These are phyloP conservation scores for Ramaria rubella DNA, from an alignment of 768 basidiomycete species.

Conservation along the genomic window DNA sequence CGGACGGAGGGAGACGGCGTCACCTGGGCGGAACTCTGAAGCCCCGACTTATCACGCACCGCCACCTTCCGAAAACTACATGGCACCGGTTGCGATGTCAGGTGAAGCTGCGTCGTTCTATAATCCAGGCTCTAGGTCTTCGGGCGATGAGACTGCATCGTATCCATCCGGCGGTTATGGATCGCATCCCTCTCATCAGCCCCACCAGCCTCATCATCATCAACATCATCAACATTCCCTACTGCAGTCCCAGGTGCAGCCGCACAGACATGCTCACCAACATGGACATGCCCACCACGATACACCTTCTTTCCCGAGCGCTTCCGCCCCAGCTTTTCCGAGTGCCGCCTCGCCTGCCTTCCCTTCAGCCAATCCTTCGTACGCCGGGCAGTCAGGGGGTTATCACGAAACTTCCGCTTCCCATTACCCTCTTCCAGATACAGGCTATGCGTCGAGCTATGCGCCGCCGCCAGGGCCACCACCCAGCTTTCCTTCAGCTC, in stretches of 20 bases:
- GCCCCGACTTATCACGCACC: conserved; percentile 7
- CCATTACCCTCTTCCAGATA: conserved; percentile 13
- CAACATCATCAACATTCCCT: neutral
- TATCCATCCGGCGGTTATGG: neutral
- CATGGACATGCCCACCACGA: neutral
- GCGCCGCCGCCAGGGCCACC: conserved; percentile 16
- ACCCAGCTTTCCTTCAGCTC: conserved; percentile 9
- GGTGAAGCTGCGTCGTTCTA: conserved; percentile 16
- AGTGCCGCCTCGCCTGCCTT: no score
- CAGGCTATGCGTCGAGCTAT: conserved; percentile 33
- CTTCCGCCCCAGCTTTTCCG: no score
- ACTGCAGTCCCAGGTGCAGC: neutral
- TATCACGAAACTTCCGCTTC: neutral
- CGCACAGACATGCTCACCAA: no score
- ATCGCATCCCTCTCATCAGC: neutral
- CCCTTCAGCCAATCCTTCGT: neutral
- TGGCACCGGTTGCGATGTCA: conserved; percentile 3
- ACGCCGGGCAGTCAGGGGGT: neutral
- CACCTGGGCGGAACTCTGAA: no score
- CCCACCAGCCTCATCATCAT: neutral
- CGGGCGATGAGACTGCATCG: neutral
- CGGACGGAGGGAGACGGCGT: conserved; percentile 10
- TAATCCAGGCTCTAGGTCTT: neutral
- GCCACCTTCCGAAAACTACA: conserved; percentile 1
- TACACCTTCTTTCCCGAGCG: conserved; percentile 22